Percentiles rank a stretch among this genome's conserved stretches.
Evolutionary conservation across 495 filamentous ascomycete genomes (phyloP).

Genomic region (Penicillium pulvis): DNA sequence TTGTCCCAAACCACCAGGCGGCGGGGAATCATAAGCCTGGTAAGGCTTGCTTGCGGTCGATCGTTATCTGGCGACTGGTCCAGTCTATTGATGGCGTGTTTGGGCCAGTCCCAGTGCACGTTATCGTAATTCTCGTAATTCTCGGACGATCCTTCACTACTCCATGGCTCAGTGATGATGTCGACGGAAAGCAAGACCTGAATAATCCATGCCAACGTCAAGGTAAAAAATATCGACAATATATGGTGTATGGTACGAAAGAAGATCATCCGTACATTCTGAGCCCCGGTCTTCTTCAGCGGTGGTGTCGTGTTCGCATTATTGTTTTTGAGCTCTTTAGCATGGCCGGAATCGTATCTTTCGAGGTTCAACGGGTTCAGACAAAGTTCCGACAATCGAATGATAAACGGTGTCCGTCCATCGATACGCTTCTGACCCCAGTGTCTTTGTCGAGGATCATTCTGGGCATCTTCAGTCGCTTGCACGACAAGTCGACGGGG

Average conservation of each 20-base stretch:
- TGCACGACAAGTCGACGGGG: conserved; percentile 21
- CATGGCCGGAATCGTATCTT: conserved; percentile 9
- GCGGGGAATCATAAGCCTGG: conserved; percentile 16
- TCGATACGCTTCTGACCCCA: conserved; percentile 12
- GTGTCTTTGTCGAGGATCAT: conserved; percentile 8
- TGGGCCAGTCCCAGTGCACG: conserved; percentile 18
- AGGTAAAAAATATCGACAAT: conserved; percentile 8
- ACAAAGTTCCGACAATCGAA: conserved; percentile 13
- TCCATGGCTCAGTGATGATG: conserved; percentile 16
- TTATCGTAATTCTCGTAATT: conserved; percentile 16
- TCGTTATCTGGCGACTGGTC: conserved; percentile 17
- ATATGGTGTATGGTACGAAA: conserved; percentile 11
- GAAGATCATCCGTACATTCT: not conserved
- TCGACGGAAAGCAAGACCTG: conserved; percentile 14
- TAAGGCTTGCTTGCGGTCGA: conserved; percentile 12
- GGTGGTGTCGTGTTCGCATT: not conserved
- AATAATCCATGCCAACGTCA: conserved; percentile 17
- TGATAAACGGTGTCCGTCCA: conserved; percentile 13
- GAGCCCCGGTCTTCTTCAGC: not conserved
- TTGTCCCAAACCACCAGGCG: conserved; percentile 16
- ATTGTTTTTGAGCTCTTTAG: conserved; percentile 5
- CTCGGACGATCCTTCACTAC: conserved; percentile 6
- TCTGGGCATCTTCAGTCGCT: conserved; percentile 8
- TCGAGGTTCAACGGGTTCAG: conserved; percentile 15
- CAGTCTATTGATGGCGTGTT: conserved; percentile 16